phyloP scores from a whole-genome alignment of 495 filamentous ascomycete species.

The Talaromyces thailandensis region DNA sequence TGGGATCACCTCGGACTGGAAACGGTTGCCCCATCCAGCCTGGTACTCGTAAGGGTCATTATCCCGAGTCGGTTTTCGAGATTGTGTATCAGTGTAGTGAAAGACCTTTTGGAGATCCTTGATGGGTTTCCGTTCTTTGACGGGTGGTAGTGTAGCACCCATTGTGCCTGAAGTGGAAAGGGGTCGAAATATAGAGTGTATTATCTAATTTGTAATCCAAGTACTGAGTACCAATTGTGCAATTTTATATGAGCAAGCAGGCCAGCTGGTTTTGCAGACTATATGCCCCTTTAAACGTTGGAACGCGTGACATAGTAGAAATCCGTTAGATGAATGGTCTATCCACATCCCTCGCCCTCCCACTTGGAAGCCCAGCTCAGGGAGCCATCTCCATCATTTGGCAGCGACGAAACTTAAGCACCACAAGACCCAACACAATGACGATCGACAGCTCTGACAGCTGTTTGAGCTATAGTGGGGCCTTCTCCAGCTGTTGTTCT shows the following conservation, averaged over 20 bases:
- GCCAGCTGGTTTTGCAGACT: neutral
- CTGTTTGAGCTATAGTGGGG: neutral
- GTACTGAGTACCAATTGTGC: neutral
- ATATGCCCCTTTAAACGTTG: neutral
- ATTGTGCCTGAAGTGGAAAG: neutral
- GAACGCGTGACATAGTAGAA: neutral
- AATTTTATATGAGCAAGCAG: neutral
- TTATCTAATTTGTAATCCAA: neutral
- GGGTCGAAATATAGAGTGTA: neutral
- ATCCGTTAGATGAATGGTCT: neutral
- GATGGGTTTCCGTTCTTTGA: conserved; percentile 20
- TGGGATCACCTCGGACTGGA: conserved; percentile 32
- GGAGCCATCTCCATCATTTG: neutral
- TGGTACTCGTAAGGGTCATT: conserved; percentile 36
- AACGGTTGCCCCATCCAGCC: conserved; percentile 30
- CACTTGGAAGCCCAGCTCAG: neutral
- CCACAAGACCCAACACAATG: neutral
- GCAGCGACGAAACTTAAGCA: neutral
- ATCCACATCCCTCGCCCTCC: neutral
- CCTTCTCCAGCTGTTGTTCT: neutral
- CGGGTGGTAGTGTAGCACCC: conserved; percentile 8
- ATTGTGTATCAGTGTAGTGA: conserved; percentile 35
- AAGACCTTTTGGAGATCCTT: conserved; percentile 33
- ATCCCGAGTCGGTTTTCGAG: conserved; percentile 30
- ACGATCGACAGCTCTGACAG: neutral